These are phyloP conservation scores for Magnolia officinalis DNA, from an alignment of 164 flowering plant species.

Conservation along the genomic window DNA sequence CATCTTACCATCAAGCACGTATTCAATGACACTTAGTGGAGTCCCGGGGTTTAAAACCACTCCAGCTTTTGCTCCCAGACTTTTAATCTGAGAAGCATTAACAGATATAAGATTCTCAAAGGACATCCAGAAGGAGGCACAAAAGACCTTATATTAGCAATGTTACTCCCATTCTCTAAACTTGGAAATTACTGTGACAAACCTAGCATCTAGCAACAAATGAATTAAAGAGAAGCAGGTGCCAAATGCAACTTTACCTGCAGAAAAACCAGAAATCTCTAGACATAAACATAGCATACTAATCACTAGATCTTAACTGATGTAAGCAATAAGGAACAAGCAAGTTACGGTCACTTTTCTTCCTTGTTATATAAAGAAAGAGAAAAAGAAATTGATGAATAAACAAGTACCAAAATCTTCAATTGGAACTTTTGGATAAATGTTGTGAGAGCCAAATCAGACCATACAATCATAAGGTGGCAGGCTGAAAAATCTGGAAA, in stretches of 20 bases:
- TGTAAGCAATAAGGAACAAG: too few relatives aligned
- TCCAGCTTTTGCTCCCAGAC: slow-evolving; percentile 97
- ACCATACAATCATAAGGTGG: too few relatives aligned
- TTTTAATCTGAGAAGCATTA: slow-evolving; percentile 53
- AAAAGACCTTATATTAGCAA: neutral
- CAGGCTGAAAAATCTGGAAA: too few relatives aligned
- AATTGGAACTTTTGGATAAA: too few relatives aligned
- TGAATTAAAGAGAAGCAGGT: neutral
- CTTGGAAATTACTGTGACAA: neutral
- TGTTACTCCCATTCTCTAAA: neutral
- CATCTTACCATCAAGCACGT: slow-evolving; percentile 91
- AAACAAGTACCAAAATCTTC: too few relatives aligned
- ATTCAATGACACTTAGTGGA: slow-evolving; percentile 73
- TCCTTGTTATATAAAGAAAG: too few relatives aligned
- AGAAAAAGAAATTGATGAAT: too few relatives aligned
- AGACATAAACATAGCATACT: neutral
- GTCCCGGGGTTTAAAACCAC: slow-evolving; percentile 94
- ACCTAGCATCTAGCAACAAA: neutral
- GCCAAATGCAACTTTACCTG: neutral
- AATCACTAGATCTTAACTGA: too few relatives aligned
- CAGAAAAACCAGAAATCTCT: neutral
- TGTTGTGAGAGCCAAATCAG: too few relatives aligned
- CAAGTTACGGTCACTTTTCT: too few relatives aligned
- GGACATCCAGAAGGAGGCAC: neutral
- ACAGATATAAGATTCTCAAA: slow-evolving; percentile 9